These are phyloP conservation scores for Pleodorina starrii DNA, from an alignment of 139 green algal species.

Conservation along the genomic window DNA sequence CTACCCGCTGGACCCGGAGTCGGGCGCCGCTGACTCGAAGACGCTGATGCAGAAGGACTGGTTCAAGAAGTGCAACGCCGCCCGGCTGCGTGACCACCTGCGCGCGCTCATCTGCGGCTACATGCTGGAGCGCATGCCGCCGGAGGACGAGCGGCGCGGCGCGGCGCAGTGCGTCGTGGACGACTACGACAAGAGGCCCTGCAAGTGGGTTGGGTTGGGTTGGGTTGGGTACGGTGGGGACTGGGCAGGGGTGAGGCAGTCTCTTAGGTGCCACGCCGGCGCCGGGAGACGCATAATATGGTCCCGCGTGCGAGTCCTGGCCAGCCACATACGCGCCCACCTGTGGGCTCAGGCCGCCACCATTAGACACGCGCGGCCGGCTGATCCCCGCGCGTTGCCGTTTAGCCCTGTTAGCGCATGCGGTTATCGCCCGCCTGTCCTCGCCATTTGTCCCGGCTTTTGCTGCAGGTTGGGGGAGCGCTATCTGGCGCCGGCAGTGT, in stretches of 20 bases:
- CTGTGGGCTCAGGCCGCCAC: not conserved
- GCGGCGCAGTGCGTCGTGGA: not conserved
- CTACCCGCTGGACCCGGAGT: not conserved
- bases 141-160: not conserved
- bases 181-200: not conserved
- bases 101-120: conserved; percentile 61
- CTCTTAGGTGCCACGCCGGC: not conserved
- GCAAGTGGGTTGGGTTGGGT: not conserved
- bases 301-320: not conserved
- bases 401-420: not conserved
- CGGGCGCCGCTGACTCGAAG: not conserved
- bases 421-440: not conserved
- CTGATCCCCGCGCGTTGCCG: not conserved
- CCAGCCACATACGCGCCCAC: not conserved
- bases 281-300: not conserved
- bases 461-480: not conserved
- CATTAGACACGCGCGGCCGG: not conserved
- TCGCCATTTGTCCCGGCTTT: too few relatives aligned
- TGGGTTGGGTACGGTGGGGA: too few relatives aligned
- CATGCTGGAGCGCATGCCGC: conserved; percentile 57
- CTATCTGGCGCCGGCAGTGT: not conserved
- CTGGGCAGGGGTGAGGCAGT: too few relatives aligned
- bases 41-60: conserved; percentile 72
- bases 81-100: conserved; percentile 68
- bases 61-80: conserved; percentile 75